These are phyloP conservation scores for Penicillium atrosanguineum DNA, from an alignment of 495 filamentous ascomycete genomes.

Conservation along the genomic window DNA sequence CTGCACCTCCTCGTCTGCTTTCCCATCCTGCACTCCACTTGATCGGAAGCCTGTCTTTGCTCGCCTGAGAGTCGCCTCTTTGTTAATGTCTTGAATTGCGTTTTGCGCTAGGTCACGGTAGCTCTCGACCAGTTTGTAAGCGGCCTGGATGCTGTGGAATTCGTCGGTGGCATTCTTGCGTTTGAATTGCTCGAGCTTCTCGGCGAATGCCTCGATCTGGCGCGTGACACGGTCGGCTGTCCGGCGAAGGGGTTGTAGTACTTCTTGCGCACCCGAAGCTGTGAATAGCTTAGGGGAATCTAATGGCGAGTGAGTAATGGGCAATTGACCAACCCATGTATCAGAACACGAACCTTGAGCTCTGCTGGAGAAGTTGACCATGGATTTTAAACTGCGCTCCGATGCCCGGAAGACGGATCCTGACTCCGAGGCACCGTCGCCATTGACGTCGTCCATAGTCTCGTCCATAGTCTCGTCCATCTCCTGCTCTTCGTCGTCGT, in stretches of 20 bases:
- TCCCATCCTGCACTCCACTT: conserved; percentile 28
- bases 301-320: conserved; percentile 4
- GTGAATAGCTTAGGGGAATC: conserved; percentile 43
- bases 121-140: conserved; percentile 43
- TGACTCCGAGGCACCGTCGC: conserved; percentile 17
- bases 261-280: conserved; percentile 48
- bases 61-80: conserved; percentile 35
- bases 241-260: conserved; percentile 53
- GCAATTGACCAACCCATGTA: neutral
- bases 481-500: conserved; percentile 21
- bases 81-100: conserved; percentile 38
- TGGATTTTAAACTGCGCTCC: conserved; percentile 19
- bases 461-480: conserved; percentile 24
- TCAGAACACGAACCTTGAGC: conserved; percentile 14
- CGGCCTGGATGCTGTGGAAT: conserved; percentile 38
- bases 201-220: conserved; percentile 66
- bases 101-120: conserved; percentile 42
- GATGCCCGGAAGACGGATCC: conserved; percentile 18
- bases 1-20: conserved; percentile 56
- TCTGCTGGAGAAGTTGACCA: conserved; percentile 7
- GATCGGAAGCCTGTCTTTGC: conserved; percentile 33
- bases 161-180: conserved; percentile 38
- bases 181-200: conserved; percentile 59
- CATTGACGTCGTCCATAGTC: conserved; percentile 21
- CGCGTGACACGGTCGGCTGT: conserved; percentile 59